Base-by-base conservation (phyloP, 148 eudicot species). In the Fagopyrum homotropicum region DNA sequence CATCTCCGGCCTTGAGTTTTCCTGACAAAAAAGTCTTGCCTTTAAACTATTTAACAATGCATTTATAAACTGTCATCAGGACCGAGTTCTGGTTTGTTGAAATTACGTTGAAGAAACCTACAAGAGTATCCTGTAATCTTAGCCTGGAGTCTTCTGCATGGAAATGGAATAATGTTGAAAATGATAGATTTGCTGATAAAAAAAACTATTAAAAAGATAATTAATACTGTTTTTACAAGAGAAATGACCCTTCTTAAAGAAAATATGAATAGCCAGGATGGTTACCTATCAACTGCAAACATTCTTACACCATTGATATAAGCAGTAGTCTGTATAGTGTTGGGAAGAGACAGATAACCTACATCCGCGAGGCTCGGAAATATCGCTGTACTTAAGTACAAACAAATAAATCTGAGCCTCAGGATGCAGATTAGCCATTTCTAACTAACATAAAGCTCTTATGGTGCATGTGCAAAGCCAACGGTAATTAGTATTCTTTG, bases 321-420 rank as follows among this genome's bases (percentile, higher is more conserved):
- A 14, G 47, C 47, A 66, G n/a, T 61, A 10, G 35, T 12, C 19
- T 57, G 63, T 22, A 17, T 57, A 63, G 71, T 81, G 78, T 76
- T 45, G 77, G 79, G 79, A 72, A 84, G 82, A 82, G 81, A 76
- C 81, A 76, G 83, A 74, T 88, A 84, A 88, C 84, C 91, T 85
- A 88, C 91, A 82, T 60, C 88, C 71, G 82, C 66, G 75, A 85
- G 91, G 84, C 69, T 84, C 85, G 79, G 84, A 82, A 40, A 5
- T 43, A 15, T 8, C 17, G 19, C 43, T 40, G 71, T 43, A 66
- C 0, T 12, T 10, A 56, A 56, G 6, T 6, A 26, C 22, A 9
- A 5, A 66, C 43, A 15, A 56, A 70, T 15, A 57, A 17, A 70
- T 75, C 86, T 78, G 86, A 84, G 86, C 91, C 91, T 84, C 91